Evolutionary conservation across 2,329 filamentous ascomycete species (phyloP), one percentile per base, ranked within the genome.

Genomic region (Geoglossum cookeanum): DNA sequence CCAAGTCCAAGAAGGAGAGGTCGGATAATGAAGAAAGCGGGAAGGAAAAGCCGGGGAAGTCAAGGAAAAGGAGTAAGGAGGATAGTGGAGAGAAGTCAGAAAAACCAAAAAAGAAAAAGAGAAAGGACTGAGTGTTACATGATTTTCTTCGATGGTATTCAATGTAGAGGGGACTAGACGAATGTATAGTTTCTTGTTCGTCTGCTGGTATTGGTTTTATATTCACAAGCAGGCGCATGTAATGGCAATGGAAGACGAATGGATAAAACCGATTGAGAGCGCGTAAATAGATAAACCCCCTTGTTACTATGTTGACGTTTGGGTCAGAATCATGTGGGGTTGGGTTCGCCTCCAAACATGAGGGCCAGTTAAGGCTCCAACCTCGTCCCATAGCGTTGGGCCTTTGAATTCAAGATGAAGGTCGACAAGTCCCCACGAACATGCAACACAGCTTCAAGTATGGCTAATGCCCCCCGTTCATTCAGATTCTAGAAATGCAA

Each of bases 401-500:
- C 3, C 47, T 29, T 9, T 2, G 9, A 32, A 52, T 32, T 33
- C 48, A n/a, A 22, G 11, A 52, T 52, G 48, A 52, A 52, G 48
- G 48, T 52, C 29, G 13, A n/a, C 15, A 1, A 15, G 17, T 4
- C 13, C 6, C 9, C 32, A 15, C 22, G 22, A 22, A 22, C 22
- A 22, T 2, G 22, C 22, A 22, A 22, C 22, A 2, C 22, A 22
- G 22, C 22, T 22, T 22, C 22, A 22, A 22, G 22, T 22, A 22
- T 22, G 22, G 22, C 22, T 22, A 22, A 22, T 2, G 22, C 22
- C 22, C 22, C 22, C 2, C 22, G 22, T 22, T 35, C 44, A 47
- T 58, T 32, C 57, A 86, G 76, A 78, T 89, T 65, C 71, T 87
- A 63, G 83, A 85, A 65, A 74, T 83, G 2, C 83, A 87, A 66